A percentile compares a stretch with the other conserved stretches of the same genome.
These are phyloP conservation scores for Phytophthora sojae DNA, from an alignment of 352 stramenopile genomes.

Conservation along the genomic window DNA sequence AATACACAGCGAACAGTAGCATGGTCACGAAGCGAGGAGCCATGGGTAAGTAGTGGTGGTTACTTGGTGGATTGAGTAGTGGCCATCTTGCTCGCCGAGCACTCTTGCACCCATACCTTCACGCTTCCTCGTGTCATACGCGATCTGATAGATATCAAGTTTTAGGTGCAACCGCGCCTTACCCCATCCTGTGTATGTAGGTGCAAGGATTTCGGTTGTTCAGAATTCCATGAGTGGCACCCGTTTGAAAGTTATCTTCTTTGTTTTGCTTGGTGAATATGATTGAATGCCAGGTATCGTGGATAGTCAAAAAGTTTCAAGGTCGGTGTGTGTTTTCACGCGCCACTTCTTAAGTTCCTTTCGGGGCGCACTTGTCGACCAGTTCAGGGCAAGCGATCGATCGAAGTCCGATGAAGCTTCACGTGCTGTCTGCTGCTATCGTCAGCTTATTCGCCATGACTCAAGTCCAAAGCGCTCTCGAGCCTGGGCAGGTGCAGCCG, in stretches of 20 bases:
- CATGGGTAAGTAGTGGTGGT: neutral
- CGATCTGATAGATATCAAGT: no score
- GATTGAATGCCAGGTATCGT: no score
- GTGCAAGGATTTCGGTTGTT: no score
- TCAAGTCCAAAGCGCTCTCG: neutral
- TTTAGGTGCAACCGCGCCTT: no score
- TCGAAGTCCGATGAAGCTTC: neutral
- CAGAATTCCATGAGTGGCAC: no score
- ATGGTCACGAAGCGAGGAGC: neutral
- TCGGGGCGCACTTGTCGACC: neutral
- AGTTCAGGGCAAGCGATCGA: neutral
- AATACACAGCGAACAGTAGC: neutral
- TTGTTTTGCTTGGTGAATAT: no score
- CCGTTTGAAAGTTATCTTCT: no score
- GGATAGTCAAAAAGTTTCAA: no score
- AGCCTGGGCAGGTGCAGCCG: neutral
- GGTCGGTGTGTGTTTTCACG: no score
- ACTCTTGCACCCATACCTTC: no score
- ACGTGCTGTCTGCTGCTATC: neutral
- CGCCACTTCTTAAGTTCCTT: neutral
- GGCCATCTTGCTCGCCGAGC: neutral
- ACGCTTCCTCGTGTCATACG: no score
- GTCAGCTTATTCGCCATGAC: neutral
- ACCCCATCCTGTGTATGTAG: no score
- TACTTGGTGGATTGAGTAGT: neutral